These are phyloP conservation scores for Arbutus unedo DNA, from an alignment of 148 eudicot species.

Conservation along the genomic window DNA sequence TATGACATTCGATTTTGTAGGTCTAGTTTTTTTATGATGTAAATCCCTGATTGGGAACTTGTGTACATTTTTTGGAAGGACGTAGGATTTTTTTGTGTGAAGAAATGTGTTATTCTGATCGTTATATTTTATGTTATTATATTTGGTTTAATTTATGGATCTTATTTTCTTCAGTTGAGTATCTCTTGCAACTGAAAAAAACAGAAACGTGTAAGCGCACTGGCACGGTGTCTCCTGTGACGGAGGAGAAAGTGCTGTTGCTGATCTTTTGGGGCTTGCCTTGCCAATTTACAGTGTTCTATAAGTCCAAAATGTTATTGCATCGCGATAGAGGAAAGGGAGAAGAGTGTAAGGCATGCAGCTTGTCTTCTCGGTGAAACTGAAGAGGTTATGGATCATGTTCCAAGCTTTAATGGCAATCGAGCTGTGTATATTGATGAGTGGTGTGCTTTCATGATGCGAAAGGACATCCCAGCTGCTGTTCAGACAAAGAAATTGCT, in stretches of 20 bases:
- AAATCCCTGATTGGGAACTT: neutral
- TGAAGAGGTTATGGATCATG: neutral
- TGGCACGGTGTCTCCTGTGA: no score
- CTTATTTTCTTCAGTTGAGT: no score
- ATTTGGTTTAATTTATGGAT: no score
- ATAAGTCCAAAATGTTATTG: constrained; percentile 7
- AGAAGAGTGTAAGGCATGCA: neutral
- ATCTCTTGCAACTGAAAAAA: no score
- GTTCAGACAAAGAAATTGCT: neutral
- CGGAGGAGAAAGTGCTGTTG: neutral
- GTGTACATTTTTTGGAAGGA: neutral
- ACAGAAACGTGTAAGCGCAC: no score
- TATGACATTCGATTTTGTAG: neutral
- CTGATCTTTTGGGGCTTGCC: constrained; percentile 3
- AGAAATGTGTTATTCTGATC: neutral
- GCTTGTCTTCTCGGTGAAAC: constrained; percentile 2
- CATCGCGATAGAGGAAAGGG: neutral
- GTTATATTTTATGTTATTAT: neutral
- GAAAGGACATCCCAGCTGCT: neutral
- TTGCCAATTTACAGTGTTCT: neutral
- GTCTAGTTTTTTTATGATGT: neutral
- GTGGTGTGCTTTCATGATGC: constrained; percentile 17
- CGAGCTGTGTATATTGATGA: constrained; percentile 19
- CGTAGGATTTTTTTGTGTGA: neutral
- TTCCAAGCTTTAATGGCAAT: neutral